phyloP scores from a whole-genome alignment of 148 eudicot genomes.

The Amaranthus palmeri region DNA sequence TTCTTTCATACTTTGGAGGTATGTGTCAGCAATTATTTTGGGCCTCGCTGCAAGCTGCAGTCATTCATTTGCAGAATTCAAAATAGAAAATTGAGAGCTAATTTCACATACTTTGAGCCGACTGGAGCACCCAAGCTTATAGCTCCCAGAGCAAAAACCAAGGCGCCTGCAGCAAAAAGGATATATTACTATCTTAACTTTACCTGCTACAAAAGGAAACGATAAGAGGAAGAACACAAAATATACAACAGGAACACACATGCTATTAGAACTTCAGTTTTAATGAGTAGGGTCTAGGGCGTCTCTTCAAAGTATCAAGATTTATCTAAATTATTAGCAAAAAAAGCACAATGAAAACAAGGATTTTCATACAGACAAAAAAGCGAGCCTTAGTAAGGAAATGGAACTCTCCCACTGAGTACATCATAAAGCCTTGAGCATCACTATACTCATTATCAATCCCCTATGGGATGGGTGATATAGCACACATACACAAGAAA shows the following conservation, averaged over 20 bases:
- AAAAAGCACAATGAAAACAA: too few relatives aligned
- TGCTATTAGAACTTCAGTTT: too few relatives aligned
- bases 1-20: background rate
- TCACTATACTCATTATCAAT: background rate
- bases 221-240: background rate
- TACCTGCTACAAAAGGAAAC: background rate
- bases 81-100: conserved; percentile 7
- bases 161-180: conserved; percentile 51
- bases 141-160: conserved; percentile 69
- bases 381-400: background rate
- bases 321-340: background rate
- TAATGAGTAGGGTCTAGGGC: background rate
- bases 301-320: background rate
- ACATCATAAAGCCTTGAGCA: background rate
- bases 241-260: background rate
- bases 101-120: conserved; percentile 56
- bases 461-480: background rate
- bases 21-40: background rate
- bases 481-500: background rate
- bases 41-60: background rate
- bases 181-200: conserved; percentile 10
- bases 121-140: conserved; percentile 90
- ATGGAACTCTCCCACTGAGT: background rate
- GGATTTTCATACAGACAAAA: background rate
- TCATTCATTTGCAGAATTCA: conserved; percentile 1